Base-by-base conservation (phyloP, 257 asterid genomes). In the Agastache rugosa region DNA sequence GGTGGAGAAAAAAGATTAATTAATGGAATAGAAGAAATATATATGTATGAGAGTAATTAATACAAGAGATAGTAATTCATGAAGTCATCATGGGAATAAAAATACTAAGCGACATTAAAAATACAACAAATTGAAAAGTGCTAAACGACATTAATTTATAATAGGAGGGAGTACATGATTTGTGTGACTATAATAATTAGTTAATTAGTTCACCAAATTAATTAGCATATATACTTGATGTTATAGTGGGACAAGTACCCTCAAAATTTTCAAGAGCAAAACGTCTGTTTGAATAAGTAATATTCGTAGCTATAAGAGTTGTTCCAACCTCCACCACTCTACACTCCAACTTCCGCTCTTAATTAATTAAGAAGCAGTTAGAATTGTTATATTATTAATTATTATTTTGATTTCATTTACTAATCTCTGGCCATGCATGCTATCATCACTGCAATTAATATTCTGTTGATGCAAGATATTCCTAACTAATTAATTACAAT, bases 121-220 rank as follows among this genome's bases (percentile, higher is more conserved):
- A n/a, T n/a, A n/a, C n/a, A n/a, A n/a, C n/a, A n/a, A n/a, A n/a
- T n/a, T n/a, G n/a, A n/a, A n/a, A n/a, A n/a, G n/a, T n/a, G n/a
- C n/a, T n/a, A n/a, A n/a, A n/a, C n/a, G n/a, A n/a, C n/a, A n/a
- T n/a, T n/a, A n/a, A n/a, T n/a, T n/a, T n/a, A n/a, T n/a, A n/a
- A n/a, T n/a, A n/a, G n/a, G n/a, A n/a, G n/a, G n/a, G n/a, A n/a
- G 29, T 25, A 25, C 3, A 31, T 31, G 7, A 31, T 47, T 48
- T 14, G 55, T 34, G 16, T 42, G 15, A 16, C 44, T 5, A 8
- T 35, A 63, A 58, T 75, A 63, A 47, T 75, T 67, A 45, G 75
- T 68, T 58, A 67, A 69, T 69, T 61, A 69, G 80, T 61, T 76
- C 55, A 76, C 76, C 80, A 61, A 64, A 64, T 42, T 35, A 67